Percentiles rank a stretch among this genome's conserved stretches.
These are phyloP conservation scores for Citrus hindsii DNA, from an alignment of 345 rosid species.

Conservation along the genomic window DNA sequence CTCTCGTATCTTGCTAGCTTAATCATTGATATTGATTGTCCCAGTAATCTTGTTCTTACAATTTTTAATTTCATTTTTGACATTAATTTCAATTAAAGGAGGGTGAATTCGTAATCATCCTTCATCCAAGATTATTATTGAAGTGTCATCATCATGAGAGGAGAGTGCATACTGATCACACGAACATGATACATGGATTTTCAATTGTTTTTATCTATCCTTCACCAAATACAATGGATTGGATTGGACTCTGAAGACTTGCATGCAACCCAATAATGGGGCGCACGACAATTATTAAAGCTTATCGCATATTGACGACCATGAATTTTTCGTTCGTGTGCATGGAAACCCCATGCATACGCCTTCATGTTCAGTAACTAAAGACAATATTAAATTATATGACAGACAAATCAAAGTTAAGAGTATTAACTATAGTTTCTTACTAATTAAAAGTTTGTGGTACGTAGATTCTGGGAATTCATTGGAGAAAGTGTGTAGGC, in stretches of 20 bases:
- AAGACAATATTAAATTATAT: background rate
- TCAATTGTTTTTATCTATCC: background rate
- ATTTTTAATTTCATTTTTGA: background rate
- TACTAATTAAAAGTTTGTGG: background rate
- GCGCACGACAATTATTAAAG: background rate
- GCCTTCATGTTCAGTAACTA: background rate
- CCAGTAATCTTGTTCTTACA: background rate
- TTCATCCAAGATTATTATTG: constrained; percentile 18
- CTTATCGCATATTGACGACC: background rate
- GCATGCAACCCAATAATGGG: background rate
- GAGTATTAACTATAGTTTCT: background rate
- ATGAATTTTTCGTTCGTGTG: background rate
- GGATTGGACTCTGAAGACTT: background rate
- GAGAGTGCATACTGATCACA: background rate
- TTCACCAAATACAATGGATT: background rate
- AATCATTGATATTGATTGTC: background rate
- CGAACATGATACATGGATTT: background rate
- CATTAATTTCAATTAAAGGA: background rate
- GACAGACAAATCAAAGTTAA: too few species aligned
- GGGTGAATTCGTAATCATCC: constrained; percentile 6
- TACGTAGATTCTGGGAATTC: background rate
- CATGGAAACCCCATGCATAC: constrained; percentile 3
- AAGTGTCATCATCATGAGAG: constrained; percentile 5
- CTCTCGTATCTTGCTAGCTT: constrained; percentile 6
- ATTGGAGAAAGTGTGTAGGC: background rate